phyloP scores from a whole-genome alignment of 176 grass and related monocot species.

The Puccinellia tenuiflora region DNA sequence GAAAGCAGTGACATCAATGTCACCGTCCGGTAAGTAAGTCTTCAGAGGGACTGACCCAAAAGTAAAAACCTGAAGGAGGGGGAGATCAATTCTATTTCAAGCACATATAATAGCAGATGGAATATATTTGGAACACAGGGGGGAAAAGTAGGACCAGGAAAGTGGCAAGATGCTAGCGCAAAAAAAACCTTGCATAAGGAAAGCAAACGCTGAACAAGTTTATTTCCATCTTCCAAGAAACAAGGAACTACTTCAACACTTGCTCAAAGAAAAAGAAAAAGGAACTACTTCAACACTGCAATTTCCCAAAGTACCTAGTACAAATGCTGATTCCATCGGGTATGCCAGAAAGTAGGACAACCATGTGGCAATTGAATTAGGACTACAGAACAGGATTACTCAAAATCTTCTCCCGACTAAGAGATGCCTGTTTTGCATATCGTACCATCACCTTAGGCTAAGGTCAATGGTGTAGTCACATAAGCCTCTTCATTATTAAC shows the following conservation, averaged over 20 bases:
- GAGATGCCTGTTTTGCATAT: background rate
- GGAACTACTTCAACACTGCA: too few relatives aligned
- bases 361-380: background rate
- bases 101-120: background rate
- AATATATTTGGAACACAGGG: background rate
- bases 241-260: conserved; percentile 3
- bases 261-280: too few relatives aligned
- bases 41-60: conserved; percentile 96
- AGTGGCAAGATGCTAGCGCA: background rate
- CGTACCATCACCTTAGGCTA: background rate
- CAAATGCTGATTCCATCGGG: background rate
- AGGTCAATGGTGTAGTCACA: background rate
- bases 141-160: background rate
- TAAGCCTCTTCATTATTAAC: background rate
- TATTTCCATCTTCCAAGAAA: conserved; percentile 29
- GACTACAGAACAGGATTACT: background rate
- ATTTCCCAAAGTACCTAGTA: background rate
- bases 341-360: background rate
- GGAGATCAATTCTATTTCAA: background rate
- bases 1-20: conserved; percentile 92
- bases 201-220: background rate
- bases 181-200: background rate
- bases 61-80: conserved; percentile 57
- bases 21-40: conserved; percentile 99
- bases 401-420: background rate